phyloP scores from a whole-genome alignment of 352 stramenopile species.

The Globisporangium viniferum region DNA sequence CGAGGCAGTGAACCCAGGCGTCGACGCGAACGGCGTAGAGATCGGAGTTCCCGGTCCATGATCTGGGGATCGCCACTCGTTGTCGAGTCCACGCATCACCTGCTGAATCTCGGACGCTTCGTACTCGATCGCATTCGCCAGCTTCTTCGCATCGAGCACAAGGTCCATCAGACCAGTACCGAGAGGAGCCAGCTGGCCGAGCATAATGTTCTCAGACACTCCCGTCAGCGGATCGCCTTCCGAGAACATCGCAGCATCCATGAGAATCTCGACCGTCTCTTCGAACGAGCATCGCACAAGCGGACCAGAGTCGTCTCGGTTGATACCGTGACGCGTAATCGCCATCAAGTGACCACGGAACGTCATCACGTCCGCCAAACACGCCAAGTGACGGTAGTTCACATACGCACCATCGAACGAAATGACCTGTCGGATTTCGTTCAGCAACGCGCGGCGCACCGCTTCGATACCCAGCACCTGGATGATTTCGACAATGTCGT shows the following conservation, averaged over 20 bases:
- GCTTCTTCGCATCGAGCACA: slow-evolving; percentile 97
- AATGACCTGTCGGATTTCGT: slow-evolving; percentile 98
- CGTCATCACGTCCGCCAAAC: slow-evolving; percentile 99
- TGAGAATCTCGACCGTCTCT: slow-evolving; percentile 99
- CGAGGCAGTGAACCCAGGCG: slow-evolving; percentile 86
- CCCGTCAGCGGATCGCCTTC: slow-evolving; percentile 97
- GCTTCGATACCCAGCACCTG: slow-evolving; percentile 93
- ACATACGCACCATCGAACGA: slow-evolving; percentile 99
- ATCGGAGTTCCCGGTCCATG: slow-evolving; percentile 76
- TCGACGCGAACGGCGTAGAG: slow-evolving; percentile 81
- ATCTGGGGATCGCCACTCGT: slow-evolving; percentile 88
- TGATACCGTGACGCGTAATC: slow-evolving; percentile 99
- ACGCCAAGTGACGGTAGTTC: slow-evolving; percentile 99
- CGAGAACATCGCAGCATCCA: slow-evolving; percentile 97
- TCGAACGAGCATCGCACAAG: slow-evolving; percentile 98
- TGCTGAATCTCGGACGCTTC: slow-evolving; percentile 91
- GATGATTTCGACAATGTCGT: slow-evolving; percentile 99
- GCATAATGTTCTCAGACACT: slow-evolving; percentile 99
- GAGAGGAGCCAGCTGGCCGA: slow-evolving; percentile 95
- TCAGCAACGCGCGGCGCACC: slow-evolving; percentile 85
- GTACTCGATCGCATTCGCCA: slow-evolving; percentile 97
- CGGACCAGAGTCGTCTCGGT: slow-evolving; percentile 97
- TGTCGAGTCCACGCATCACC: slow-evolving; percentile 89
- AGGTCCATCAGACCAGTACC: slow-evolving; percentile 98
- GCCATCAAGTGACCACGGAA: slow-evolving; percentile 96